phyloP scores from a whole-genome alignment of 768 basidiomycete species.

The Tremella yokohamensis region DNA sequence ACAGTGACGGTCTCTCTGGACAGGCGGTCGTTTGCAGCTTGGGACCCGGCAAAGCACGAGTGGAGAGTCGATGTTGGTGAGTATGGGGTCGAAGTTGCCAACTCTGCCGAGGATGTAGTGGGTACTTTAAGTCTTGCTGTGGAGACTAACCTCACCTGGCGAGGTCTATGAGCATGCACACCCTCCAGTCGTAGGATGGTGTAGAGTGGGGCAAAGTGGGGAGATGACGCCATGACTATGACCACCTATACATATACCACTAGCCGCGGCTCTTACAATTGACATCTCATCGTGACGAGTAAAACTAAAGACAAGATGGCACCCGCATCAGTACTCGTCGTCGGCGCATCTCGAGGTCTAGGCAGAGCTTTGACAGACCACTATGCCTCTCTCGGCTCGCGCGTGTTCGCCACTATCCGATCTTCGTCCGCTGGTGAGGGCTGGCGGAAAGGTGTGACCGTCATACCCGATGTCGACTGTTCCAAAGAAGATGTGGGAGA shows the following conservation, averaged over 20 bases:
- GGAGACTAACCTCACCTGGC: too few species aligned
- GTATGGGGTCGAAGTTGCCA: background rate
- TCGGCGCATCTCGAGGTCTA: constrained; percentile 56
- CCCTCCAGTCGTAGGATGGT: too few species aligned
- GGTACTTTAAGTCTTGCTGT: too few species aligned
- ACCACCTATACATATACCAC: too few species aligned
- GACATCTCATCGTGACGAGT: too few species aligned
- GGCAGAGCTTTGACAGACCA: constrained; percentile 53
- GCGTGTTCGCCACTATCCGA: constrained; percentile 53
- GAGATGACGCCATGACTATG: too few species aligned
- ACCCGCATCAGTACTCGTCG: constrained; percentile 46
- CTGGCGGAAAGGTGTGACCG: constrained; percentile 50
- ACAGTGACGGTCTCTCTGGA: background rate
- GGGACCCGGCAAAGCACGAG: background rate
- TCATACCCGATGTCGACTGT: constrained; percentile 54
- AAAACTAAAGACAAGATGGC: constrained; percentile 6
- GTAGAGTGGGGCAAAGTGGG: too few species aligned
- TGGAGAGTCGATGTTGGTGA: background rate
- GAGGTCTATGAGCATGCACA: too few species aligned
- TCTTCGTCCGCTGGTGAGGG: background rate
- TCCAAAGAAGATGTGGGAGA: constrained; percentile 50
- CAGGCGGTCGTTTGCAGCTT: background rate
- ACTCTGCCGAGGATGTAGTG: background rate
- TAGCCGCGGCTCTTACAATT: too few species aligned
- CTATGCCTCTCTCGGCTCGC: constrained; percentile 22